These are phyloP conservation scores for Apophysomyces sp. DNA, from an alignment of 371 early-diverging fungal species.

Conservation along the genomic window DNA sequence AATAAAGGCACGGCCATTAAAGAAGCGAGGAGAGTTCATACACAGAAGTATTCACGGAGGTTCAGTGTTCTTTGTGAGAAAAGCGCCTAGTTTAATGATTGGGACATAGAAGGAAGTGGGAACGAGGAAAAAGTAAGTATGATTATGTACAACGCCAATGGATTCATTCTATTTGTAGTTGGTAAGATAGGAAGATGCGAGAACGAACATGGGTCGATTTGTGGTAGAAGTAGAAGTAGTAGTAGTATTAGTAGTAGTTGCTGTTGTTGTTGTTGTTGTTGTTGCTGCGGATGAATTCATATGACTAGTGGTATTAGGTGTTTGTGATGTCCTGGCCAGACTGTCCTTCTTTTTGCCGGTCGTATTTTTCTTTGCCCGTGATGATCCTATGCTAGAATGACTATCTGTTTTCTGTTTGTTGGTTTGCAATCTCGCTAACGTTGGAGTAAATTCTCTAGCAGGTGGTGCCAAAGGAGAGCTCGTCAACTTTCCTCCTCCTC, in stretches of 20 bases:
- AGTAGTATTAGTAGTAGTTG: conserved; percentile 2
- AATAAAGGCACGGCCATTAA: too few species aligned
- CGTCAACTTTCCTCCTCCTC: conserved; percentile 1
- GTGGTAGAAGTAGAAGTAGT: conserved; percentile 4
- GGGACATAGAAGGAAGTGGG: background rate
- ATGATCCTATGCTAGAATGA: too few species aligned
- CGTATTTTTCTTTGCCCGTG: background rate
- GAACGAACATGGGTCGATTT: conserved; percentile 19
- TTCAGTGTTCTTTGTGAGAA: too few species aligned
- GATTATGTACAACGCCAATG: background rate
- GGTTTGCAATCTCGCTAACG: background rate
- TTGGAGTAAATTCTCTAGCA: background rate
- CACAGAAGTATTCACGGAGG: too few species aligned
- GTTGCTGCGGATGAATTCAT: background rate
- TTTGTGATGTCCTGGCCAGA: background rate
- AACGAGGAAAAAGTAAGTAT: background rate
- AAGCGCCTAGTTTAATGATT: background rate
- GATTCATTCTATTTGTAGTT: conserved; percentile 12
- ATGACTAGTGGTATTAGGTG: background rate
- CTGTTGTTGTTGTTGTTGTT: conserved; percentile 2
- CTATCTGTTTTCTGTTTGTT: background rate
- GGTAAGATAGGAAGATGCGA: conserved; percentile 19
- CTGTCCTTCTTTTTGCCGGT: background rate
- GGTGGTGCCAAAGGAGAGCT: background rate
- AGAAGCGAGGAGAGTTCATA: too few species aligned